Conservation (phyloP, 768 basidiomycete genomes). For the Tulasnella sp. region DNA sequence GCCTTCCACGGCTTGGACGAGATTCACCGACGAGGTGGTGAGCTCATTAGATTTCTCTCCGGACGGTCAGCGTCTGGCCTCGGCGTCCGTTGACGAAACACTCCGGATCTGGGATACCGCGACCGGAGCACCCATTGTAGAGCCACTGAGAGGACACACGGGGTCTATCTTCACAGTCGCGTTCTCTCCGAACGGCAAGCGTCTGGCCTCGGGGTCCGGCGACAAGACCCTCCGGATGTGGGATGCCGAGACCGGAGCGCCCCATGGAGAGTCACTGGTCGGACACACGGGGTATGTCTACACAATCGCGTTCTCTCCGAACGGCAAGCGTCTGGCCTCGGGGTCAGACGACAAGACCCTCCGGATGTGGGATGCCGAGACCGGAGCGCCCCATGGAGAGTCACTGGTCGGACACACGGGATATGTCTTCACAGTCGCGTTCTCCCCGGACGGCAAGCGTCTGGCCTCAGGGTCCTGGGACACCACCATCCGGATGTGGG, state of each 20-base stretch:
- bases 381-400: neutral
- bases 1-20: neutral
- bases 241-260: no score
- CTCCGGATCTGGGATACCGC: neutral
- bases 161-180: neutral
- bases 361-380: neutral
- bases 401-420: neutral
- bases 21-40: neutral
- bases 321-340: neutral
- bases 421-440: neutral
- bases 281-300: no score
- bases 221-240: no score
- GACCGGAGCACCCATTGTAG: neutral
- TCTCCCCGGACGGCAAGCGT: neutral
- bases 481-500: no score
- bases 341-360: neutral
- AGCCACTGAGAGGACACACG: neutral
- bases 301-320: neutral
- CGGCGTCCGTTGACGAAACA: neutral
- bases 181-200: neutral
- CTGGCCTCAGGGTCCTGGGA: no score
- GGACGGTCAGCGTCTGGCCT: neutral
- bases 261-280: no score
- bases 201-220: no score
- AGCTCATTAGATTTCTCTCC: neutral